Percentiles rank a stretch among this genome's conserved stretches.
Evolutionary conservation across 495 filamentous ascomycete genomes (phyloP).

Genomic region (Xylaria intraflava): DNA sequence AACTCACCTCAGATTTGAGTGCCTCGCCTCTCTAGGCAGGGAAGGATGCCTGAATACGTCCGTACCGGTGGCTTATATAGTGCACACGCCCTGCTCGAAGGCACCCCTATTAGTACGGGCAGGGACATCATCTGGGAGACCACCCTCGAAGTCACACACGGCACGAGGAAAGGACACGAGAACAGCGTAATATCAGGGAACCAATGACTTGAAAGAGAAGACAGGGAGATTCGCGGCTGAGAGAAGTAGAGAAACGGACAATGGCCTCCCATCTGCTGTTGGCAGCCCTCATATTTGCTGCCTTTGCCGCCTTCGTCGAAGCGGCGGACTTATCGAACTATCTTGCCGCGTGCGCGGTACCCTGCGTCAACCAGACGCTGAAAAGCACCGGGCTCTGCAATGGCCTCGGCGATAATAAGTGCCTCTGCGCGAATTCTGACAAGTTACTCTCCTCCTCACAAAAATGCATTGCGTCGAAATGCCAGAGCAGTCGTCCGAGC

Average conservation of each 20-base stretch:
- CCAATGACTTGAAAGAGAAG: neutral
- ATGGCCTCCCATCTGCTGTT: neutral
- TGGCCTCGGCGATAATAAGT: constrained; percentile 11
- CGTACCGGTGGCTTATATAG: too few relatives aligned
- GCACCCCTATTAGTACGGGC: too few relatives aligned
- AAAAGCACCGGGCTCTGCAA: constrained; percentile 6
- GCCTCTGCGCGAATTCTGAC: constrained; percentile 15
- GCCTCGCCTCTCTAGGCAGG: too few relatives aligned
- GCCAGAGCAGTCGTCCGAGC: neutral
- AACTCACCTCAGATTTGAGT: too few relatives aligned
- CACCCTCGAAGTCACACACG: neutral
- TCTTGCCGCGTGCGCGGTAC: constrained; percentile 14
- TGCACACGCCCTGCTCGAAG: too few relatives aligned
- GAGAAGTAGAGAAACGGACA: neutral
- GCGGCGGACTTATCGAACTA: constrained; percentile 17
- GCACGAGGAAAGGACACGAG: neutral
- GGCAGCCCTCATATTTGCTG: neutral
- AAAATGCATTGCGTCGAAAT: constrained; percentile 8
- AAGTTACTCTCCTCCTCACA: constrained; percentile 4
- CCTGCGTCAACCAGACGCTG: constrained; percentile 13
- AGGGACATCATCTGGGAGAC: too few relatives aligned
- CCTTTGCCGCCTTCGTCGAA: neutral
- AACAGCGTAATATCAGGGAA: neutral
- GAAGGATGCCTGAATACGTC: too few relatives aligned
- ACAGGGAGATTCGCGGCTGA: neutral